These are phyloP conservation scores for Syzygium aromaticum DNA, from an alignment of 345 rosid species.

Conservation along the genomic window DNA sequence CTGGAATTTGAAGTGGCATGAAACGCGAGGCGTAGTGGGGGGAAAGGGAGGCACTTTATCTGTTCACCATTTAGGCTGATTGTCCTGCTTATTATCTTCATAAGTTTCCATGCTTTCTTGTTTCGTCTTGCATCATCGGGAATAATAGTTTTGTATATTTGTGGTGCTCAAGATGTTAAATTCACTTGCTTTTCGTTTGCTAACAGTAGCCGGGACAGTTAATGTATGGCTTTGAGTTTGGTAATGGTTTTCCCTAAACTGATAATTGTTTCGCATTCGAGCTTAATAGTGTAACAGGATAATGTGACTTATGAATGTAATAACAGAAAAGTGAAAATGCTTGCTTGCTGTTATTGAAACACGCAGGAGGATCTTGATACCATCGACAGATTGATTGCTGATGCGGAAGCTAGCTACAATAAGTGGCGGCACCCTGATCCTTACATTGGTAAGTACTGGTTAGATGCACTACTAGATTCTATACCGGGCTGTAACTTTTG, in stretches of 20 bases:
- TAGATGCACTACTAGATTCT: not conserved
- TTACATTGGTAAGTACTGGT: conserved; percentile 54
- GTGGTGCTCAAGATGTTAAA: not conserved
- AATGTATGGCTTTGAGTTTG: not conserved
- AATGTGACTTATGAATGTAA: not conserved
- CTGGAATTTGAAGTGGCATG: not conserved
- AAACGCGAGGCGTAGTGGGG: not conserved
- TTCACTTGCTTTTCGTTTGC: not conserved
- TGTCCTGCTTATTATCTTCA: not conserved
- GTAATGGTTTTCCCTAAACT: not conserved
- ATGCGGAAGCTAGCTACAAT: conserved; percentile 63
- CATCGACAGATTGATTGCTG: conserved; percentile 72
- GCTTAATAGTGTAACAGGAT: not conserved
- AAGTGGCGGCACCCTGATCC: conserved; percentile 99
- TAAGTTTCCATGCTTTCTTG: not conserved
- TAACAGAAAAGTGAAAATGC: not conserved
- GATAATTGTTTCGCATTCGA: not conserved
- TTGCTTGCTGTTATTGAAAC: not conserved
- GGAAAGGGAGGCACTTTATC: not conserved
- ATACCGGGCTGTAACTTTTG: not conserved
- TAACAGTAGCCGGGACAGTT: not conserved
- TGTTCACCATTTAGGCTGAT: not conserved
- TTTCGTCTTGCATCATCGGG: not conserved
- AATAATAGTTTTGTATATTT: not conserved
- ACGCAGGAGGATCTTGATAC: conserved; percentile 71